These are phyloP conservation scores for Ilex aquifolium DNA, from an alignment of 257 asterid genomes.

Conservation along the genomic window DNA sequence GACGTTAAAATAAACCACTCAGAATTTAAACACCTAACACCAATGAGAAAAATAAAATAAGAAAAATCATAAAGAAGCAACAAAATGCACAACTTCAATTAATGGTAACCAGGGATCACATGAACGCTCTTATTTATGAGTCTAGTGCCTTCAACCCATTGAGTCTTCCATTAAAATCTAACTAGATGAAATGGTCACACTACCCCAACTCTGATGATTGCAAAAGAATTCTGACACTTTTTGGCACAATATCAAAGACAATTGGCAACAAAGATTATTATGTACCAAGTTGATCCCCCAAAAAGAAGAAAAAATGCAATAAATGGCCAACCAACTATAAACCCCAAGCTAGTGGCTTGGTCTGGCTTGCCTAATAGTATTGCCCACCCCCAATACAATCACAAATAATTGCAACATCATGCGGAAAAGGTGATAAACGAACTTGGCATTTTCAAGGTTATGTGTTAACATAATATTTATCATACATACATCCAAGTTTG, in stretches of 20 bases:
- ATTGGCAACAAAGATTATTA: too few relatives aligned
- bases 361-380: too few relatives aligned
- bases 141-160: background rate
- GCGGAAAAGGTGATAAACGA: background rate
- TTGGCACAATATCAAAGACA: too few relatives aligned
- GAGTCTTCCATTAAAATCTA: too few relatives aligned
- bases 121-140: background rate
- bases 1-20: background rate
- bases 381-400: background rate
- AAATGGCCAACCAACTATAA: background rate
- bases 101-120: background rate
- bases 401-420: background rate
- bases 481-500: conserved; percentile 68
- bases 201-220: too few relatives aligned
- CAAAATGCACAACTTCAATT: background rate
- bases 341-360: too few relatives aligned
- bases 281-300: too few relatives aligned
- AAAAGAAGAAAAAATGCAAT: conserved; percentile 1
- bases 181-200: too few relatives aligned
- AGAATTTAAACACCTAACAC: too few relatives aligned
- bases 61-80: background rate
- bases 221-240: too few relatives aligned
- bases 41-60: background rate
- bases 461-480: background rate
- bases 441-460: background rate